Conservation (phyloP, 345 rosid species). For the Euphorbia tirucalli region DNA sequence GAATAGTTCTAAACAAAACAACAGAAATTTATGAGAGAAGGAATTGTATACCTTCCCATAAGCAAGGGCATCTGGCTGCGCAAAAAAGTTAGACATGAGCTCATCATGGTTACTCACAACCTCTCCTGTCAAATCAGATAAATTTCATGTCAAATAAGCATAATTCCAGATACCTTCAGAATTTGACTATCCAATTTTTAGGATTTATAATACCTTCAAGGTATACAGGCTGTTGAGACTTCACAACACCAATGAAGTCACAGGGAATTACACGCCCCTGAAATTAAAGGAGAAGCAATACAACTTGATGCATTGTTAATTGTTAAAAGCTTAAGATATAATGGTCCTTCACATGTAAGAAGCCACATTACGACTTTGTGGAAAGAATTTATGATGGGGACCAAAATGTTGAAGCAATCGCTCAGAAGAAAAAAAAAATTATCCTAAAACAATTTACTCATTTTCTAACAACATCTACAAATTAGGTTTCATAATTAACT, state of each 20-base stretch:
- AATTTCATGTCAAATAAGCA: conserved; percentile 1
- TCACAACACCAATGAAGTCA: conserved; percentile 81
- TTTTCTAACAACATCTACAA: not conserved
- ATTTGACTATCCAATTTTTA: not conserved
- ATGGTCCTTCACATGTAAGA: not conserved
- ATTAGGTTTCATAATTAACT: too few species aligned
- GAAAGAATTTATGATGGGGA: not conserved
- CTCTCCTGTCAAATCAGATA: conserved; percentile 55
- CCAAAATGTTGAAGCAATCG: not conserved
- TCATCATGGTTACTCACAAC: conserved; percentile 93
- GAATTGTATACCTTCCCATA: conserved; percentile 73
- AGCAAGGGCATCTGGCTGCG: conserved; percentile 99
- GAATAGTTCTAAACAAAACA: not conserved
- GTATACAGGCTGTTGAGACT: conserved; percentile 94
- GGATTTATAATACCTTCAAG: conserved; percentile 53
- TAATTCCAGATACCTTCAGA: not conserved
- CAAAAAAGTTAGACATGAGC: conserved; percentile 98
- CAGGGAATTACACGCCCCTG: conserved; percentile 96
- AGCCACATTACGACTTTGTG: not conserved
- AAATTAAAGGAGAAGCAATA: conserved; percentile 19
- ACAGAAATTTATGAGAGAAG: not conserved
- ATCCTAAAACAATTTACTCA: not conserved
- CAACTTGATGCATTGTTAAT: not conserved
- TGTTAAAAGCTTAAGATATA: conserved; percentile 2
- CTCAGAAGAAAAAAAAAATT: not conserved